Conservation (phyloP, 352 stramenopile species). For the Phytopythium helicoides region DNA sequence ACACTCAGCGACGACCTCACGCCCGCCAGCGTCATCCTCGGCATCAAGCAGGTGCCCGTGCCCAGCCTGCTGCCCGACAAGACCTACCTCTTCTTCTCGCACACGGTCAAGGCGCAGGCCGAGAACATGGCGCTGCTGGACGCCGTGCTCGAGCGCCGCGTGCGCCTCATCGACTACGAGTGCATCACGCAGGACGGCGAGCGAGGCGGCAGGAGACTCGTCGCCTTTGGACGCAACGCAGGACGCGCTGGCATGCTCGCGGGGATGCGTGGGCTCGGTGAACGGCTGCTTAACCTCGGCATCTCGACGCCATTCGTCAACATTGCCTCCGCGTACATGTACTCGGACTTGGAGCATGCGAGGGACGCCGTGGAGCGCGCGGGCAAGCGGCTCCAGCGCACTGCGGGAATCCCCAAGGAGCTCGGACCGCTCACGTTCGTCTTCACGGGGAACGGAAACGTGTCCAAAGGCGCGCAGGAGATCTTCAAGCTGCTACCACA, state of each 20-base stretch:
- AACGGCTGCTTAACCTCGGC: conserved; percentile 91
- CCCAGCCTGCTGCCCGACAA: conserved; percentile 86
- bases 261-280: conserved; percentile 91
- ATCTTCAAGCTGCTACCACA: conserved; percentile 95
- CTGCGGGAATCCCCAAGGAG: conserved; percentile 72
- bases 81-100: conserved; percentile 97
- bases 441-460: conserved; percentile 95
- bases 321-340: conserved; percentile 93
- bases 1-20: conserved; percentile 88
- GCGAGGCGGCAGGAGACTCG: conserved; percentile 77
- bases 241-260: conserved; percentile 94
- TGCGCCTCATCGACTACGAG: conserved; percentile 96
- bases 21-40: conserved; percentile 90
- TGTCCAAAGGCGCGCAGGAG: conserved; percentile 93
- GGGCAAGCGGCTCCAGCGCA: conserved; percentile 71
- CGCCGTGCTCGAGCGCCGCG: conserved; percentile 87
- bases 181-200: conserved; percentile 90
- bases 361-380: conserved; percentile 83
- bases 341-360: conserved; percentile 87
- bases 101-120: conserved; percentile 96
- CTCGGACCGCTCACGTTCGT: conserved; percentile 88
- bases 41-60: conserved; percentile 93
- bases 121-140: conserved; percentile 96
- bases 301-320: conserved; percentile 95
- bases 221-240: conserved; percentile 95